These are phyloP conservation scores for Neopestalotiopsis rosae DNA, from an alignment of 2,329 filamentous ascomycete genomes.

Conservation along the genomic window DNA sequence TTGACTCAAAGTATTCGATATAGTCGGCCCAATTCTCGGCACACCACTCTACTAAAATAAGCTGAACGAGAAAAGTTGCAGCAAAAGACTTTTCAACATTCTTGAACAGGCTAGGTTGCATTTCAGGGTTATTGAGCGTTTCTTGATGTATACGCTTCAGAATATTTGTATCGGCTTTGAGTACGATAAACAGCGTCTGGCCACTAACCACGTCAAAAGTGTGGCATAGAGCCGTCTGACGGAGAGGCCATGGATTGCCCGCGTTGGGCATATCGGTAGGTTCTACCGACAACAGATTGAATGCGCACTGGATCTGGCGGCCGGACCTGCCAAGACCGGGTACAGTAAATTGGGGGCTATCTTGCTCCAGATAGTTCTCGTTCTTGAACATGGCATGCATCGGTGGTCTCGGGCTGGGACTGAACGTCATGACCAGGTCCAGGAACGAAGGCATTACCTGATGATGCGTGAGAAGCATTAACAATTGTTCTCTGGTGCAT, in stretches of 20 bases:
- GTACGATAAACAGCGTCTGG: conserved; percentile 26
- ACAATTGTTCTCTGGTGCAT: conserved; percentile 27
- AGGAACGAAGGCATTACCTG: conserved; percentile 32
- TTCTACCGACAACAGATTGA: conserved; percentile 28
- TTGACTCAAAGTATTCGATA: conserved; percentile 25
- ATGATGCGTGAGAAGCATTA: conserved; percentile 25
- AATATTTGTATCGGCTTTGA: conserved; percentile 27
- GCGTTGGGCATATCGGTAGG: conserved; percentile 5
- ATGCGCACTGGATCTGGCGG: conserved; percentile 26
- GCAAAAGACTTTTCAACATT: conserved; percentile 23
- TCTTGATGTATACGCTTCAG: conserved; percentile 22
- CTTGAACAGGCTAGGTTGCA: not conserved
- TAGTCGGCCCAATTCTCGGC: conserved; percentile 26
- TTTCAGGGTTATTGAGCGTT: conserved; percentile 14
- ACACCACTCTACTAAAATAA: conserved; percentile 28
- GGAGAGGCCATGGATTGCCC: conserved; percentile 25
- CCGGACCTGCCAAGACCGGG: conserved; percentile 22
- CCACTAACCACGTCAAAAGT: conserved; percentile 26
- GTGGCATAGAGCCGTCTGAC: conserved; percentile 27
- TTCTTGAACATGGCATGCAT: conserved; percentile 22
- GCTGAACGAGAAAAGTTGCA: conserved; percentile 23
- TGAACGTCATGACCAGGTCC: conserved; percentile 28
- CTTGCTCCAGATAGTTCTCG: conserved; percentile 24
- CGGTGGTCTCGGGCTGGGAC: conserved; percentile 17
- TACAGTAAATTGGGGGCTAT: conserved; percentile 11